Percentiles rank a stretch among this genome's conserved stretches.
Conservation (phyloP, 169 alveolate species). For the Toxoplasma gondii region DNA sequence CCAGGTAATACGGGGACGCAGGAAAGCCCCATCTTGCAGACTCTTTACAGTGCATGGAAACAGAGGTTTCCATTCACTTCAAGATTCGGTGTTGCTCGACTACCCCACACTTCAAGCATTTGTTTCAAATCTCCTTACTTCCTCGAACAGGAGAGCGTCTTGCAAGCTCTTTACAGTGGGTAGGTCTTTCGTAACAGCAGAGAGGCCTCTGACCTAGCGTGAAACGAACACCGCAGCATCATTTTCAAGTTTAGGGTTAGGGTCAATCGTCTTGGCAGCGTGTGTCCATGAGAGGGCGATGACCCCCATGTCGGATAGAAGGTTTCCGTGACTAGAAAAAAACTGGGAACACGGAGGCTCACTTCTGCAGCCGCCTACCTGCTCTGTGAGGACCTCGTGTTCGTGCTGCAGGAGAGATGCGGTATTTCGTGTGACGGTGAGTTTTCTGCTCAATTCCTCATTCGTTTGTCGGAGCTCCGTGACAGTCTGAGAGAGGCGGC, state of each 20-base stretch:
- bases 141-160: constrained; percentile 29
- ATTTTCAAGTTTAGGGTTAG: background rate
- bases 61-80: too few species aligned
- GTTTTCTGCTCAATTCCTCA: constrained; percentile 37
- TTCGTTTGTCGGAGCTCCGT: constrained; percentile 9
- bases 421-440: constrained; percentile 2
- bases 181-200: constrained; percentile 24
- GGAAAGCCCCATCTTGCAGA: too few species aligned
- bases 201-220: constrained; percentile 44
- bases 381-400: constrained; percentile 53
- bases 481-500: constrained; percentile 26
- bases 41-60: too few species aligned
- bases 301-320: background rate
- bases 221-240: background rate
- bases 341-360: background rate
- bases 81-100: too few species aligned
- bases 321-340: background rate
- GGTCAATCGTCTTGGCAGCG: too few species aligned
- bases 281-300: too few species aligned
- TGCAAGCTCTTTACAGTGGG: constrained; percentile 42
- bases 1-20: too few species aligned
- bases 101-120: too few species aligned
- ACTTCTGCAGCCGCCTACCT: background rate
- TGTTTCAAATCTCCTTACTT: background rate
- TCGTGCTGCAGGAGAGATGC: constrained; percentile 41